These are phyloP conservation scores for Porcisia deanei DNA, from an alignment of 208 protist species.

Conservation along the genomic window DNA sequence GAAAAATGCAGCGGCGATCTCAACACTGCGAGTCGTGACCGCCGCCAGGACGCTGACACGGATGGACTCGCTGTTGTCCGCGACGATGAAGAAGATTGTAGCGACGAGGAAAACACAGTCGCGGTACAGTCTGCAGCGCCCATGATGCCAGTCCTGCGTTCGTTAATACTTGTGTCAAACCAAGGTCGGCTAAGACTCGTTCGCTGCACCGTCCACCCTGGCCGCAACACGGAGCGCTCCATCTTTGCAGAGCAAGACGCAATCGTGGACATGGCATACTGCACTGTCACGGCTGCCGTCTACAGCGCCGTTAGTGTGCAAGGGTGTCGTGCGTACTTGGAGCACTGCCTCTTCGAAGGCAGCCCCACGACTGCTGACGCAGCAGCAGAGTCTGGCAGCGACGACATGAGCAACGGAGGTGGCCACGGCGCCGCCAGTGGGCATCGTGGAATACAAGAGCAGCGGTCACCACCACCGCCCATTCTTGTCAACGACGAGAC, in stretches of 20 bases:
- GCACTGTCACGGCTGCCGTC: constrained; percentile 48
- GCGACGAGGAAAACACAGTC: neutral
- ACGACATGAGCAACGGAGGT: neutral
- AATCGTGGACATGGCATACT: constrained; percentile 53
- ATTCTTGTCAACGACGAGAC: constrained; percentile 28
- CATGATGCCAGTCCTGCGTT: constrained; percentile 36
- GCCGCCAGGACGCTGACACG: neutral
- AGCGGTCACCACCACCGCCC: neutral
- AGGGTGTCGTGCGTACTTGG: constrained; percentile 57
- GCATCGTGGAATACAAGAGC: neutral
- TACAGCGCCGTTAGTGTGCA: constrained; percentile 61
- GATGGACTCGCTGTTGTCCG: neutral
- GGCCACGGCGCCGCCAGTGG: neutral
- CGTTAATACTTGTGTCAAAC: constrained; percentile 72
- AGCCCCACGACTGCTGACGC: neutral
- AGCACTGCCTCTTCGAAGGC: constrained; percentile 46
- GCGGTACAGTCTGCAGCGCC: neutral
- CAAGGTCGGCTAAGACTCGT: constrained; percentile 46
- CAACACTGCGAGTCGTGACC: neutral
- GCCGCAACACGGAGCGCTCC: constrained; percentile 46
- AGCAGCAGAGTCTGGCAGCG: neutral
- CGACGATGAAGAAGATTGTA: neutral
- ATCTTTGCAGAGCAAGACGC: constrained; percentile 79
- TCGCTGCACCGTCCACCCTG: constrained; percentile 33
- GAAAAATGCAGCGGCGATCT: neutral